Evolutionary conservation across 2,329 filamentous ascomycete genomes (phyloP), one percentile per base, ranked within the genome.

Genomic region (Hypoxylon rubiginosum): DNA sequence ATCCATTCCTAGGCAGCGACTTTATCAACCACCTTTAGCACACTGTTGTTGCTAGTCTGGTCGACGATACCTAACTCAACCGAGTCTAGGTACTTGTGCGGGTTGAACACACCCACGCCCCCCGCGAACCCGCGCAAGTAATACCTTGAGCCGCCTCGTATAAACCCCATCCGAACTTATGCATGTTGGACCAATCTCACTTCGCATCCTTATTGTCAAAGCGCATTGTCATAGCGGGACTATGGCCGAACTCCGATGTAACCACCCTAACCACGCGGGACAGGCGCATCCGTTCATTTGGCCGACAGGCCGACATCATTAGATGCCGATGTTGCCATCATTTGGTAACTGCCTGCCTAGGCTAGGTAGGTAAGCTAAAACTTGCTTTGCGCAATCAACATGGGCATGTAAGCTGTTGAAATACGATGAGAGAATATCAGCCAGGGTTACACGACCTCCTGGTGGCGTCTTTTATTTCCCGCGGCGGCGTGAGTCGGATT

Each of bases 211-310:
- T 13, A 36, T 34, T 34, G 30, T 34, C 30, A 34, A 6, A 34
- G 30, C 39, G 39, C n/a, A n/a, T 6, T 19, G 9, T 19, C 39
- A 9, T 43, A 43, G 39, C 39, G 39, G 39, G 17, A 43, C 39
- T n/a, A 43, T 17, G 17, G 5, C 39, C 39, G 39, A 43, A 43
- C 39, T 43, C 39, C 39, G 39, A 43, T 43, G 39, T 43, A 43
- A 43, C 39, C 39, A 43, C 39, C 2, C 39, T n/a, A n/a, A n/a
- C n/a, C n/a, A n/a, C n/a, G n/a, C n/a, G n/a, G 39, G 39, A 6
- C 19, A 17, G n/a, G n/a, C n/a, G 17, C n/a, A 4, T 41, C 39
- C n/a, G 39, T 3, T 8, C n/a, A 43, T 19, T 43, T 43, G n/a
- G 8, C 34, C 13, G 34, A n/a, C n/a, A n/a, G n/a, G n/a, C n/a